Evolutionary conservation across 768 basidiomycete genomes (phyloP), one percentile per base, ranked within the genome.

Genomic region (Suillus tomentosus): DNA sequence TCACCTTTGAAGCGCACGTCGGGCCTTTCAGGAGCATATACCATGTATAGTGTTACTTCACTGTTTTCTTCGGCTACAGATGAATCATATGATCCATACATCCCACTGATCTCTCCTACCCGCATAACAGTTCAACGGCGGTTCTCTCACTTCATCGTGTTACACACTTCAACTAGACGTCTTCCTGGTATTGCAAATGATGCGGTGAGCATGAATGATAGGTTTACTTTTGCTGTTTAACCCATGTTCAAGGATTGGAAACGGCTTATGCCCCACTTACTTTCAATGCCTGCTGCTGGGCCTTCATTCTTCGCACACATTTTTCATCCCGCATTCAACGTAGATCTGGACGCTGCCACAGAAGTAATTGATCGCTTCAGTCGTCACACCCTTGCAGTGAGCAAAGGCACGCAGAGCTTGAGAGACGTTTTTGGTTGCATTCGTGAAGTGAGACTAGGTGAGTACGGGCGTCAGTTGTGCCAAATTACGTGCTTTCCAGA

Each of bases 241-340:
- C 22, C 65, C 58, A 42, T 61, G 60, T 54, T 27, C 45, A 67
- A 92, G 91, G 91, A 93, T 73, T 92, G 88, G 89, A 85, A 82
- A 70, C 82, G 83, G 48, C 77, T 85, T 24, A 80, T 87, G 24
- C 88, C 87, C 8, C 82, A 82, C 67, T 84, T 88, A 67, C 77
- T 90, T 2, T 76, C 85, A 5, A 79, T 86, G 65, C 84, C 85
- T 3, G 80, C 89, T 14, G 85, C 89, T n/a, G 91, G 90, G 1
- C 85, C 91, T 10, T 78, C 84, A 1, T 95, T 94, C 72, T 92
- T 89, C 69, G 86, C 88, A 0, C 86, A 85, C 45, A 88, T 94
- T 1, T 94, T 87, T 69, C 93, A 95, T 69, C 94, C 92, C 3
- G 89, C 85, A 0, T 95, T 92, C 77, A 95, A 95, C 70, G 71